These are phyloP conservation scores for Apiospora marii DNA, from an alignment of 2,329 filamentous ascomycete genomes.

Conservation along the genomic window DNA sequence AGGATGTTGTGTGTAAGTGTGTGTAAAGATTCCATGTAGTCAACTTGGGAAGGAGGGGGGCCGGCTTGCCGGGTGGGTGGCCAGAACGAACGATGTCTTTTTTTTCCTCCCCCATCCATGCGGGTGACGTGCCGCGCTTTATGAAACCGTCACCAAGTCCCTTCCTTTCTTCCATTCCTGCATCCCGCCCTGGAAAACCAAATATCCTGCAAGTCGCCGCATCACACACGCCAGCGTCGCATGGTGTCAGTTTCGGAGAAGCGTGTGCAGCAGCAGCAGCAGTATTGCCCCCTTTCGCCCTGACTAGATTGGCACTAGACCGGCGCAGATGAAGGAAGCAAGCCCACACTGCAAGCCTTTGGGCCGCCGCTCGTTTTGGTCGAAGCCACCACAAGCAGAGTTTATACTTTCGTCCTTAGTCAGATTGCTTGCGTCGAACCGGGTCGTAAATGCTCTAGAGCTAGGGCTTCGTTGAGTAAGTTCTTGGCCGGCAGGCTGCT, in stretches of 20 bases:
- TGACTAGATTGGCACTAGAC: background rate
- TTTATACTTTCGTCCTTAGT: background rate
- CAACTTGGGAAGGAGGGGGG: background rate
- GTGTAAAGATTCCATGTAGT: background rate
- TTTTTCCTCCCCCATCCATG: background rate
- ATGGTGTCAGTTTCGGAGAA: background rate
- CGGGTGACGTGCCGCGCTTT: background rate
- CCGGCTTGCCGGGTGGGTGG: background rate
- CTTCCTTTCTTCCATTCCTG: background rate
- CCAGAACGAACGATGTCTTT: background rate
- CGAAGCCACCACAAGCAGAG: background rate
- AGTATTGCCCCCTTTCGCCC: background rate
- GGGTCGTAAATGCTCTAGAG: background rate
- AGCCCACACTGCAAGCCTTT: background rate
- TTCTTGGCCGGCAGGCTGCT: background rate
- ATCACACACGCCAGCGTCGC: background rate
- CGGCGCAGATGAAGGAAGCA: background rate
- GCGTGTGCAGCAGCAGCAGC: background rate
- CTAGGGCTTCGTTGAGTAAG: background rate
- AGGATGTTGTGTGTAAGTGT: background rate
- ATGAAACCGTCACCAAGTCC: background rate
- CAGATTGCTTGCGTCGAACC: background rate
- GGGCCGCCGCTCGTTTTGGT: background rate
- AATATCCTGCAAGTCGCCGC: background rate
- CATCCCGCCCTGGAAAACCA: background rate